Conservation (phyloP, 2,329 filamentous ascomycete genomes). For the Diplocarpon rosae region DNA sequence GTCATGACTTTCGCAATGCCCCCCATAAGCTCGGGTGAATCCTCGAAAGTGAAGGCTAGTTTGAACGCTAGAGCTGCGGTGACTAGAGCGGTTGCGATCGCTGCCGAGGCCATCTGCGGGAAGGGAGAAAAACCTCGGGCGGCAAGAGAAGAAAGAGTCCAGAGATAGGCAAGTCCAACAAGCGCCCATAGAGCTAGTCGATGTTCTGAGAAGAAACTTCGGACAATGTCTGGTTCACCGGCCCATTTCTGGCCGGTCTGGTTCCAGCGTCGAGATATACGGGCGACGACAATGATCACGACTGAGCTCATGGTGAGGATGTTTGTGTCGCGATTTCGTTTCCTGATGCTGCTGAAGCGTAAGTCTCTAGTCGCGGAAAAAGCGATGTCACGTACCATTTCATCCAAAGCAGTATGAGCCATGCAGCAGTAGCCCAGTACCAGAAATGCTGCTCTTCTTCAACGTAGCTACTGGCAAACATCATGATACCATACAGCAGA, state of each 20-base stretch:
- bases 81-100: conserved; percentile 33
- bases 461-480: conserved; percentile 97
- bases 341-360: conserved; percentile 18
- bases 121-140: conserved; percentile 20
- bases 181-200: conserved; percentile 63
- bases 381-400: conserved; percentile 27
- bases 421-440: conserved; percentile 78
- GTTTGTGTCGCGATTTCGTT: conserved; percentile 6
- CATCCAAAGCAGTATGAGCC: conserved; percentile 46
- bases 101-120: conserved; percentile 21
- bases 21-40: conserved; percentile 71
- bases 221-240: conserved; percentile 79
- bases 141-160: conserved; percentile 28
- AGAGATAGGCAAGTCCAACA: conserved; percentile 57
- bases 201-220: conserved; percentile 52
- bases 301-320: conserved; percentile 24
- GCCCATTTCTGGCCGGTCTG: conserved; percentile 95
- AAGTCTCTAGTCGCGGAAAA: conserved; percentile 4
- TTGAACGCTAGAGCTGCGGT: conserved; percentile 70
- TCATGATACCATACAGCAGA: conserved; percentile 66
- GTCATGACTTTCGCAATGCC: conserved; percentile 28
- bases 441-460: conserved; percentile 98
- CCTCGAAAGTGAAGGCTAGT: conserved; percentile 73
- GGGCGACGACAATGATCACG: conserved; percentile 47
- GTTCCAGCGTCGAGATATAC: conserved; percentile 74